Conservation (phyloP, 371 early-diverging fungal species). For the Mucor plumbeus region DNA sequence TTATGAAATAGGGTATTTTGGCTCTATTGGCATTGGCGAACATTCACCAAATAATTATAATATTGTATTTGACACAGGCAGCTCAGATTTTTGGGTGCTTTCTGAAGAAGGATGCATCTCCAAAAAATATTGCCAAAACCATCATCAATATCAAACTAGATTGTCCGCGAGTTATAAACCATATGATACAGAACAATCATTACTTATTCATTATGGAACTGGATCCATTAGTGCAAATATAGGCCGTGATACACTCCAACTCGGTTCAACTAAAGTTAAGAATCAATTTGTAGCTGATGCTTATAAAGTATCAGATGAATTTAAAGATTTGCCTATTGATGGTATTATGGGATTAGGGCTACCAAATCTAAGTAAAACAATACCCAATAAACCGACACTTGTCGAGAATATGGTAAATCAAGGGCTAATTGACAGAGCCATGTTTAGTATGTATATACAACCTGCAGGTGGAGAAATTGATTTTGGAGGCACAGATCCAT, state of each 20-base stretch:
- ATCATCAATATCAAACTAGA: slow-evolving; percentile 20
- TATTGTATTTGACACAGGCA: slow-evolving; percentile 80
- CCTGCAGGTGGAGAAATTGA: slow-evolving; percentile 62
- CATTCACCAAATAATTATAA: slow-evolving; percentile 34
- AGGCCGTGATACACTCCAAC: slow-evolving; percentile 54
- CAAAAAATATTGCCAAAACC: slow-evolving; percentile 47
- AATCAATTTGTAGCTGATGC: slow-evolving; percentile 62
- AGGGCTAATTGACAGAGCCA: slow-evolving; percentile 56
- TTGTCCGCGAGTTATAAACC: slow-evolving; percentile 22
- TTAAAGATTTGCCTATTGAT: slow-evolving; percentile 64
- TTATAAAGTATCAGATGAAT: slow-evolving; percentile 56
- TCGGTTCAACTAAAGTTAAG: slow-evolving; percentile 43
- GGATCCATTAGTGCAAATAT: slow-evolving; percentile 59
- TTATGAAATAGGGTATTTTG: slow-evolving; percentile 55
- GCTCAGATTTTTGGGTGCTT: slow-evolving; percentile 84
- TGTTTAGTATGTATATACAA: slow-evolving; percentile 72
- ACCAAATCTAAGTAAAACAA: slow-evolving; percentile 54
- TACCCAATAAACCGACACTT: slow-evolving; percentile 52
- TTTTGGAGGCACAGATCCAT: slow-evolving; percentile 67
- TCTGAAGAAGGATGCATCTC: slow-evolving; percentile 79
- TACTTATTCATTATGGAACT: slow-evolving; percentile 70
- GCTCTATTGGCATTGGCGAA: slow-evolving; percentile 60
- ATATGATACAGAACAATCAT: neutral
- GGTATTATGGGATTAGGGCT: slow-evolving; percentile 75
- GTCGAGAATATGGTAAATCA: slow-evolving; percentile 73